phyloP scores from a whole-genome alignment of 257 asterid species.

The Solanum chiquidenum region DNA sequence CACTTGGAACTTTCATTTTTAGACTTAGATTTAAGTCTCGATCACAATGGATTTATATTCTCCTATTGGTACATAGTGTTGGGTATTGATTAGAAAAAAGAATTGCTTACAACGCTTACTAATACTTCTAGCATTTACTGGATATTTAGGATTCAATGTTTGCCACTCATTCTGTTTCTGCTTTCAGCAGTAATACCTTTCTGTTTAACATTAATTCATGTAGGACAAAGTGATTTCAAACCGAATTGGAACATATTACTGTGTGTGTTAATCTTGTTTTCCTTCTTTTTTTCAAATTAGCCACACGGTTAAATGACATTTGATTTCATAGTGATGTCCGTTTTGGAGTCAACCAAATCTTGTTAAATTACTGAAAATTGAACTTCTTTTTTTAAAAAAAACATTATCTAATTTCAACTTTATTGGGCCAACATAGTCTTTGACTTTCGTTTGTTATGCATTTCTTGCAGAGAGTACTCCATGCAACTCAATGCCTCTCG shows the following conservation, averaged over 20 bases:
- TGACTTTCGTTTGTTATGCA: neutral
- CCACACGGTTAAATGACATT: neutral
- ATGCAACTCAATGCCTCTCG: slow-evolving; percentile 81
- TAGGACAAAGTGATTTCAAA: neutral
- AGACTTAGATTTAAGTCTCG: neutral
- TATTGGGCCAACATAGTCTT: neutral
- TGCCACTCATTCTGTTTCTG: neutral
- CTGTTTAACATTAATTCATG: neutral
- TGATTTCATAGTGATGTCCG: neutral
- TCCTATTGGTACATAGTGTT: neutral
- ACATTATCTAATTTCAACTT: neutral
- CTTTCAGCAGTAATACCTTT: neutral
- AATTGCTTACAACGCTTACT: neutral
- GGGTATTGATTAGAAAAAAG: neutral
- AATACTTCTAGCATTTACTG: neutral
- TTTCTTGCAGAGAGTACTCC: slow-evolving; percentile 58
- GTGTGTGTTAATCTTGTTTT: neutral
- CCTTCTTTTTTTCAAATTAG: neutral
- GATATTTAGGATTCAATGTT: neutral
- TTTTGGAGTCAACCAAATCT: neutral
- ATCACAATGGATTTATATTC: neutral
- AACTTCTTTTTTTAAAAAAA: neutral
- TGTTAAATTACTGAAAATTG: neutral
- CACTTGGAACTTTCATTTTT: neutral
- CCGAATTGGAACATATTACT: neutral